Percentiles rank a stretch among this genome's conserved stretches.
Conservation (phyloP, 345 rosid species). For the Psidium friedrichsthalianum region DNA sequence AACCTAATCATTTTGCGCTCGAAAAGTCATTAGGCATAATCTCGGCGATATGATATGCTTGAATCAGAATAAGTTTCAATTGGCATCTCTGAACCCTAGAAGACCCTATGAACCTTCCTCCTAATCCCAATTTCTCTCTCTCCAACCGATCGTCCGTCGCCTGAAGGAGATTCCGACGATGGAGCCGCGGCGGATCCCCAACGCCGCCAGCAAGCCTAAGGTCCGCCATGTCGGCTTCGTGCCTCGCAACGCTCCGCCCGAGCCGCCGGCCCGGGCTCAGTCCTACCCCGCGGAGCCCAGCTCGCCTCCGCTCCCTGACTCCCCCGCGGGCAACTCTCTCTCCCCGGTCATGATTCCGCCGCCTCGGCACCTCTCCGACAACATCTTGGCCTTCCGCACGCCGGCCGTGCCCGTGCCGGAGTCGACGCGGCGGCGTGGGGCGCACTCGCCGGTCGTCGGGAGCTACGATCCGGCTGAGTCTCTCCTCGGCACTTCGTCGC, state of each 20-base stretch:
- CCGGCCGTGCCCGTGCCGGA: conserved; percentile 5
- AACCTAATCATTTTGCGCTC: too few species aligned
- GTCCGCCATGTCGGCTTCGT: conserved; percentile 88
- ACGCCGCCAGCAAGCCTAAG: conserved; percentile 69
- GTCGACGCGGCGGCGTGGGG: background rate
- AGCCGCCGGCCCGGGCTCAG: conserved; percentile 15
- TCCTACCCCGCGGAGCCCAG: conserved; percentile 25
- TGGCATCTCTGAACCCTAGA: background rate
- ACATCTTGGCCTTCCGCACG: conserved; percentile 17
- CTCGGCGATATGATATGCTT: too few species aligned
- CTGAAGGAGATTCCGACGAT: conserved; percentile 10
- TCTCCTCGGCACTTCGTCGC: conserved; percentile 44
- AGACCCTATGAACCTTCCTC: background rate
- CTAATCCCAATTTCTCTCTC: background rate
- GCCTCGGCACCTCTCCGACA: conserved; percentile 49
- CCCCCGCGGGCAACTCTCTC: conserved; percentile 55
- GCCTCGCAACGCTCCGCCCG: conserved; percentile 43
- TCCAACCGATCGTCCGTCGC: background rate
- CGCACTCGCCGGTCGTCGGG: background rate
- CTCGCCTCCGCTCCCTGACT: conserved; percentile 23
- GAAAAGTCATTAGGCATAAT: too few species aligned
- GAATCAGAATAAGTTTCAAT: background rate
- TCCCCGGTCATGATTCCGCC: conserved; percentile 92
- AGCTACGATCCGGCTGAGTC: conserved; percentile 52
- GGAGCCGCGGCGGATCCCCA: conserved; percentile 65